Conservation (phyloP, 1,284 basidiomycete species). For the Baeospora myosura region DNA sequence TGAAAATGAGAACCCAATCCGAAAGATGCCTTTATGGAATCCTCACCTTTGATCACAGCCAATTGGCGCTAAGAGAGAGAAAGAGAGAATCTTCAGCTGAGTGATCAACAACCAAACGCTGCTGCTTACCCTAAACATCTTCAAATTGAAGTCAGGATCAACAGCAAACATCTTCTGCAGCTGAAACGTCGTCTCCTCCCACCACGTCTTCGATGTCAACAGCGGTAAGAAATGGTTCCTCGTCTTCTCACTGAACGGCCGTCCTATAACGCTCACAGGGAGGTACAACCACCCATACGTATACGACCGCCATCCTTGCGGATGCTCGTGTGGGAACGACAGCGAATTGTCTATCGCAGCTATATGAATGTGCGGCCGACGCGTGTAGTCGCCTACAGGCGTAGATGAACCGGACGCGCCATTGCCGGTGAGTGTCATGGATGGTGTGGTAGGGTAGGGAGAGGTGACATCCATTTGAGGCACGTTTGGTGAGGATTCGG, state of each 20-base stretch:
- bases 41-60: conserved; percentile 77
- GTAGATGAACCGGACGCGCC: conserved; percentile 23
- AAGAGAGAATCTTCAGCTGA: conserved; percentile 4
- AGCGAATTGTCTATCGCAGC: conserved; percentile 92
- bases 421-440: conserved; percentile 9
- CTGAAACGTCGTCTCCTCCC: conserved; percentile 80
- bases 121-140: conserved; percentile 69
- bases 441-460: conserved; percentile 27
- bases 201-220: conserved; percentile 80
- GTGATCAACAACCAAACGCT: conserved; percentile 1
- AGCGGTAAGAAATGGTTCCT: conserved; percentile 77
- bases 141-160: conserved; percentile 80
- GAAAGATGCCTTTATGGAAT: neutral
- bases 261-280: conserved; percentile 78
- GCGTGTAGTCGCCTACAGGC: conserved; percentile 35
- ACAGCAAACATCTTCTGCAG: conserved; percentile 71
- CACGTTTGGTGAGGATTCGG: conserved; percentile 33
- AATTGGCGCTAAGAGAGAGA: conserved; percentile 71
- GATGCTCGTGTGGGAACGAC: conserved; percentile 85
- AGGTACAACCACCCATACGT: conserved; percentile 91
- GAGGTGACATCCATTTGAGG: conserved; percentile 31
- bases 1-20: neutral
- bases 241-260: conserved; percentile 78
- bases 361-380: conserved; percentile 65
- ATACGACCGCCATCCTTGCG: conserved; percentile 82